Base-by-base conservation (phyloP, 2,329 filamentous ascomycete species). In the Curvularia sp. region DNA sequence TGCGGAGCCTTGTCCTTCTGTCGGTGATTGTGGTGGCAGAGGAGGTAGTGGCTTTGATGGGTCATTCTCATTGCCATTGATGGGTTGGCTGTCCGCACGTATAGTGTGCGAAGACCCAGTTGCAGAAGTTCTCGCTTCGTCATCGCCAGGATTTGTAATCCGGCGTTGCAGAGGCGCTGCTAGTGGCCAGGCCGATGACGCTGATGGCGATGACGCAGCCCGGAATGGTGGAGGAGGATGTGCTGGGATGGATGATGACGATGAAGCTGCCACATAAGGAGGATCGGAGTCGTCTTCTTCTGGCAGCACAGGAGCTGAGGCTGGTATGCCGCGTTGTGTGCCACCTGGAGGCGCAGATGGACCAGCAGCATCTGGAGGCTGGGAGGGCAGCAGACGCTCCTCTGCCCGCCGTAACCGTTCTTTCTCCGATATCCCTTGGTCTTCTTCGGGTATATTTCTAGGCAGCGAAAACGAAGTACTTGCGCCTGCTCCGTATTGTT, bases 401-500 rank as follows among this genome's bases (percentile, higher is more conserved):
- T 97, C 93, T 41, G 92, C 92, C 58, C 86, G 86, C 47, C 89
- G 86, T 58, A 95, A 79, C 49, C 89, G 88, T 59, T 96, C 89
- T 76, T 97, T 97, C 63, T 98, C 95, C 12, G 89, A 87, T 31
- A 93, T 79, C 4, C 80, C 83, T 59, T 85, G 85, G 55, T 92
- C 87, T 12, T 84, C 79, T 10, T 82, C 79, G 18, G 48, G 24
- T 35, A 88, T 67, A 30, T 85, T 80, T n/a, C 89, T 88, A 4
- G 85, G 85, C 5, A 74, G 72, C 9, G 76, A 64, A 48, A 68
- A 71, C 30, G 88, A 85, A 15, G 88, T 73, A 66, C 76, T 77
- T 55, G 70, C 61, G 28, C 70, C 73, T 55, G 65, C 70, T 33
- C 67, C 64, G 39, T 64, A 60, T 5, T 71, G 62, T 20, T 70